Evolutionary conservation across 2,329 filamentous ascomycete genomes (phyloP), one percentile per base, ranked within the genome.

Genomic region (Colletotrichum caudatum): DNA sequence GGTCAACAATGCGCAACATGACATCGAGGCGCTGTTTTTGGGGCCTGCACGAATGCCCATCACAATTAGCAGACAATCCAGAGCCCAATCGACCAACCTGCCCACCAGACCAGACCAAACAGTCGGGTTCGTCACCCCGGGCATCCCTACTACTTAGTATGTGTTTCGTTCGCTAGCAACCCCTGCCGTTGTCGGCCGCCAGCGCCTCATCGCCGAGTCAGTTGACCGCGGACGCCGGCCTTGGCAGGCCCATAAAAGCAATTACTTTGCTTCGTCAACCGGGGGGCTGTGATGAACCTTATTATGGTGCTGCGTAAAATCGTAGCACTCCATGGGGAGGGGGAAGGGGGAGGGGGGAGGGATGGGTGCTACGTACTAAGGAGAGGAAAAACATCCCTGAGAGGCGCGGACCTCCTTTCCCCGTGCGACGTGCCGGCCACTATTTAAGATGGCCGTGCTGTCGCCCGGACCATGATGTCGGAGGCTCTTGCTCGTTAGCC

Each of bases 251-350:
- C 59, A 60, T 39, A 39, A 71, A 69, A 64, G 41, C 69, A 72
- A 69, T 72, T 51, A 60, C 59, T 67, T 46, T 69, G 69, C 65
- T 67, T 69, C 59, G 69, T 44, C 53, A 60, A 69, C 65, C 44
- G 44, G 59, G 69, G 69, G 69, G 69, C 69, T 72, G 50, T 72
- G 69, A 46, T 72, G 54, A 72, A 72, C 69, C 60, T 35, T 72
- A 61, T 72, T 56, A 33, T 50, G 41, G 39, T 64, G 18, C 20
- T n/a, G n/a, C 20, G 20, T 20, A 44, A 29, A 29, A 29, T 29
- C 29, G 29, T 29, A 29, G 29, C 29, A 29, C 29, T 29, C 29
- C 29, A 4, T 29, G 29, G 29, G 29, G 29, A 29, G 5, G 29
- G 39, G 14, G 39, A 6, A 4, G 1, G 5, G 39, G 14, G 16